These are phyloP conservation scores for Flaveria sonorensis DNA, from an alignment of 129 eudicot species.

Conservation along the genomic window DNA sequence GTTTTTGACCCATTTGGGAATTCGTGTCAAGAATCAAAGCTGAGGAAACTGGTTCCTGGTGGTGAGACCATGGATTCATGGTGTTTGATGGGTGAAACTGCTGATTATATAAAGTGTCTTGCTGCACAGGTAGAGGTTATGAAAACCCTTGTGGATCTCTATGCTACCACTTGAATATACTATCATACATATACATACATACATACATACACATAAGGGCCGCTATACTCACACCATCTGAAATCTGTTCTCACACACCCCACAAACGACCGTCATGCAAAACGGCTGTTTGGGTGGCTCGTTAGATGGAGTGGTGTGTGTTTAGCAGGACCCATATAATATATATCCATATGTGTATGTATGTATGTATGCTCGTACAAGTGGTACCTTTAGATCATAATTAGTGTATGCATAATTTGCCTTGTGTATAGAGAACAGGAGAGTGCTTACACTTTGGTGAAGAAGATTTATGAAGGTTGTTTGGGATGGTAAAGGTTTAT, in stretches of 20 bases:
- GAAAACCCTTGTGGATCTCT: conserved; percentile 59
- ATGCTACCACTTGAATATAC: conserved; percentile 27
- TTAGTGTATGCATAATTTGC: conserved; percentile 11
- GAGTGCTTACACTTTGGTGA: conserved; percentile 10
- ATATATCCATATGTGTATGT: no score
- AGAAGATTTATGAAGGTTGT: conserved; percentile 15
- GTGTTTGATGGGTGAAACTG: conserved; percentile 70
- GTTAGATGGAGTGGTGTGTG: no score
- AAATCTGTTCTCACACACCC: no score
- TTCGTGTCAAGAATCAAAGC: conserved; percentile 36
- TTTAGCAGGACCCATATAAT: no score
- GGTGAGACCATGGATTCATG: conserved; percentile 55
- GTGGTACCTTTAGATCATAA: conserved; percentile 12
- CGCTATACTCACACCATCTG: no score
- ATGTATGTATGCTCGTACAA: background rate
- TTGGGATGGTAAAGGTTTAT: conserved; percentile 18
- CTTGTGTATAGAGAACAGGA: conserved; percentile 21
- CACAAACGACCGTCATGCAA: no score
- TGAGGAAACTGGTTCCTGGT: conserved; percentile 73
- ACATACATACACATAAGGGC: background rate
- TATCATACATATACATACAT: background rate
- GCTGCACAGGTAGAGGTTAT: conserved; percentile 75
- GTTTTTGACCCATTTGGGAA: background rate
- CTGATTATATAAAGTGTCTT: conserved; percentile 79
- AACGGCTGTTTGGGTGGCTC: no score